Conservation (phyloP, 352 stramenopile genomes). For the Phytophthora rubi region DNA sequence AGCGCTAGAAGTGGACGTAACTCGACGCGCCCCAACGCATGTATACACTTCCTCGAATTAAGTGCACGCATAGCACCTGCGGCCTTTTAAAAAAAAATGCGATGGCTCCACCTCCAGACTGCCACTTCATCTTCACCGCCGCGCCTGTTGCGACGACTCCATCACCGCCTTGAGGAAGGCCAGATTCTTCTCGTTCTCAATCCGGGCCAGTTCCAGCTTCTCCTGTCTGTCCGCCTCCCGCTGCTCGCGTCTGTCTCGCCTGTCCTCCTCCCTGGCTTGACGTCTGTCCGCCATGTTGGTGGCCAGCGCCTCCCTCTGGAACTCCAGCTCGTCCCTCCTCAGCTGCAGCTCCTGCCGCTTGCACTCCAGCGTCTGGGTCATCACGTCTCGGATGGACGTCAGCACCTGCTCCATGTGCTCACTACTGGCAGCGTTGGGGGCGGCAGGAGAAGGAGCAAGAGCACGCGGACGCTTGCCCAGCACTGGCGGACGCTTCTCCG, state of each 20-base stretch:
- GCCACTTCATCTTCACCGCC: constrained; percentile 12
- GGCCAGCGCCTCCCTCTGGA: constrained; percentile 32
- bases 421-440: background rate
- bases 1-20: constrained; percentile 31
- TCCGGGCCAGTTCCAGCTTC: constrained; percentile 34
- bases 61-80: too few species aligned
- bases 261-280: constrained; percentile 30
- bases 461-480: constrained; percentile 29
- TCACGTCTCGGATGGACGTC: constrained; percentile 27
- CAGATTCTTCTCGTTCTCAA: constrained; percentile 45
- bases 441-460: background rate
- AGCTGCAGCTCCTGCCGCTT: constrained; percentile 35
- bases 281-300: constrained; percentile 36
- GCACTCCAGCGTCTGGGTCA: constrained; percentile 20
- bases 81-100: too few species aligned
- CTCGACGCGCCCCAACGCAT: background rate
- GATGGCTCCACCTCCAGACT: too few species aligned
- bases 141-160: constrained; percentile 33
- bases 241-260: constrained; percentile 29
- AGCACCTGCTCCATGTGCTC: constrained; percentile 23
- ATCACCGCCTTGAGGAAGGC: constrained; percentile 41
- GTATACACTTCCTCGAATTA: too few species aligned
- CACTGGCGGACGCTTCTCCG: constrained; percentile 12
- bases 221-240: constrained; percentile 36
- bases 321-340: constrained; percentile 32